phyloP scores from a whole-genome alignment of 345 rosid species.

The Eutrema heterophyllum region DNA sequence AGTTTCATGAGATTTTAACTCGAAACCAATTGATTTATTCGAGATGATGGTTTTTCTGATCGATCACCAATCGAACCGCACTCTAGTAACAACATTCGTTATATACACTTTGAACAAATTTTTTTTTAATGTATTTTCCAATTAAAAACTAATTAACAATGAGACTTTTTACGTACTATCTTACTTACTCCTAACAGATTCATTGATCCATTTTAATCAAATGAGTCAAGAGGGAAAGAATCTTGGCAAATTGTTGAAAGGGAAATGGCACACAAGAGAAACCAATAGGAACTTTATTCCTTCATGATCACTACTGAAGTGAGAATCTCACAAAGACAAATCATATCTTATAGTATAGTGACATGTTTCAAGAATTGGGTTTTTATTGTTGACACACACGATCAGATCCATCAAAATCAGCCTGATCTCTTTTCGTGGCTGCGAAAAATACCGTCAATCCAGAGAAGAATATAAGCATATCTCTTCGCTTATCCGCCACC shows the following conservation, averaged over 20 bases:
- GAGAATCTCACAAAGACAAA: constrained; percentile 23
- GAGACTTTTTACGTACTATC: too few species aligned
- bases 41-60: too few species aligned
- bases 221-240: constrained; percentile 7
- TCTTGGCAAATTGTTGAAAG: constrained; percentile 23
- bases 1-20: too few species aligned
- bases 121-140: too few species aligned
- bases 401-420: neutral
- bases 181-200: neutral
- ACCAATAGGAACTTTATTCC: constrained; percentile 12
- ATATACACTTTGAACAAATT: too few species aligned
- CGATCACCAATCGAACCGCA: too few species aligned
- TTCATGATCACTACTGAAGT: constrained; percentile 17
- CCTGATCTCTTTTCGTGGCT: constrained; percentile 4
- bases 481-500: constrained; percentile 26
- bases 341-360: constrained; percentile 27
- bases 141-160: too few species aligned
- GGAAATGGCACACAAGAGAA: neutral
- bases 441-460: constrained; percentile 13
- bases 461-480: constrained; percentile 28
- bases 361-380: constrained; percentile 20
- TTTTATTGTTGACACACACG: neutral
- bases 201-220: neutral
- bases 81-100: too few species aligned
- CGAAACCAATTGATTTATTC: too few species aligned